Base-by-base conservation (phyloP, 345 rosid genomes). In the Litchi chinensis region DNA sequence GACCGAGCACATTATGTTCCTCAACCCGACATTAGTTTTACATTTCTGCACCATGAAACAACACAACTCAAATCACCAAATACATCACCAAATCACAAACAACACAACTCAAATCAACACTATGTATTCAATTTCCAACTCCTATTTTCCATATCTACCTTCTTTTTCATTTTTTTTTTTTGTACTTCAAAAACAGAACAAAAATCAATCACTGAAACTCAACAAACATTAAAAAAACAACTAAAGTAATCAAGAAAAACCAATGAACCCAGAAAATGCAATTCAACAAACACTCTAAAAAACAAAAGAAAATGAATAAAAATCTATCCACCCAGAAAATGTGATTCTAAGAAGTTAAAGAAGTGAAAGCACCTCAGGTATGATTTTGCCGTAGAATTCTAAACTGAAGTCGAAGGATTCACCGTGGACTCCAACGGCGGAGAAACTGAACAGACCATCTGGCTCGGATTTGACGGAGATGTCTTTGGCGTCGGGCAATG, bases 401-500 rank as follows among this genome's bases (percentile, higher is more conserved):
- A 96, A 72, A 69, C 85, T 84, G 89, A 92, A 89, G 77, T 87
- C 86, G 74, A 91, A 94, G 76, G 84, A 68, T 78, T 93, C 86
- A 70, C 92, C 97, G 78, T 90, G 94, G 15, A 82, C 74, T 44
- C 98, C 96, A 72, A 88, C 60, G 28, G 99, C 98, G 22, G 98
- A 94, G 92, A 96, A 96, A 28, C 85, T 83, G 78, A 96, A 92
- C 0, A 87, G 40, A 3, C 99, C 95, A 69, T 85, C 86, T 40
- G 92, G 88, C 60, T 96, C 95, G 64, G 92, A 91, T 85, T 91
- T 93, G 50, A 90, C 95, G 0, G 94, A 86, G 68, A 96, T 82
- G 37, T 90, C 90, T 65, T 83, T 93, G 1, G 98, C 98, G 68
- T 96, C 99, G 18, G 99, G 98, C 68, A 96, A 86, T 43, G 98